Base-by-base conservation (phyloP, 768 basidiomycete genomes). In the Lactarius indigo region DNA sequence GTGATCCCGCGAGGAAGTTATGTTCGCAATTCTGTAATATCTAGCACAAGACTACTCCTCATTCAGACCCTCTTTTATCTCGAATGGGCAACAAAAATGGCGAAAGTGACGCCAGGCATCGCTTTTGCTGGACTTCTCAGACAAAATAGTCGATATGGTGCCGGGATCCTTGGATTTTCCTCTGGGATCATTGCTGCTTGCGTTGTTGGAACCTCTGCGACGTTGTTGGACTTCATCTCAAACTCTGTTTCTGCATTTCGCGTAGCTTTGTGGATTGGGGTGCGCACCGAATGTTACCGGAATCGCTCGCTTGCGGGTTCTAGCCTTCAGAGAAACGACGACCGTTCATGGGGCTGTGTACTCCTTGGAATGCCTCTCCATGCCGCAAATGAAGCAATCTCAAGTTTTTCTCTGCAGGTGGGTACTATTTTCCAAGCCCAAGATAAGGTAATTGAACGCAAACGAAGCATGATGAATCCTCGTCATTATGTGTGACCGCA, bases 101-200 rank as follows among this genome's bases (percentile, higher is more conserved):
- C 39, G 59, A 65, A 62, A 64, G 55, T 35, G 61, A 70, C 56
- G 17, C 57, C 39, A 7, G 26, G 35, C n/a, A 13, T 72, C 15
- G 17, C 41, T 9, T 77, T 79, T 62, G 59, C 64, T 7, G 73
- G 78, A 35, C 57, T 73, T 37, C 70, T 83, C 31, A 69, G 74
- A 64, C 47, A 61, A 35, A 84, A 84, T 68, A 52, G 69, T 42
- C 64, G 75, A 17, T 71, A 80, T 55, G 68, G 64, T 2, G 44
- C 76, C 26, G 82, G 83, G 15, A 70, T 85, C 58, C 72, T 85
- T 8, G 85, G 82, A 5, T 83, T 85, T 73, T 85, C 84, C n/a
- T 85, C 84, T 56, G 85, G 85, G 33, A 79, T 86, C 62, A 75
- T 87, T 52, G 76, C 82, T 20, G 84, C 85, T 9, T 82, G 82